A percentile compares a stretch with the other conserved stretches of the same genome.
These are phyloP conservation scores for Termitomyces sp. DNA, from an alignment of 768 basidiomycete species.

Conservation along the genomic window DNA sequence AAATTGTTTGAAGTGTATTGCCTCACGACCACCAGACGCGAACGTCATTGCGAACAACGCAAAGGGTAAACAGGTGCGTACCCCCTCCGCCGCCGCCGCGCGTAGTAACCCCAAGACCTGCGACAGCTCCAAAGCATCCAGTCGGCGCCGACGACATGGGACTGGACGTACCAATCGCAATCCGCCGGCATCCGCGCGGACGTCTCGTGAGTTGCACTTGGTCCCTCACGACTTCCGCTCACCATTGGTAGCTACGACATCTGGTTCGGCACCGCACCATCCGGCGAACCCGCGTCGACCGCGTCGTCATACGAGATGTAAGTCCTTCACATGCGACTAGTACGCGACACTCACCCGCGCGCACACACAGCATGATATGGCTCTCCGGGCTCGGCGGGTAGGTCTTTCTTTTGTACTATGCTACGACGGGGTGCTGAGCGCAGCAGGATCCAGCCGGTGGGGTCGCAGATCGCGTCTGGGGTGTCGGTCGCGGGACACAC, in stretches of 20 bases:
- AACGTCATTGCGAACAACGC: constrained; percentile 42
- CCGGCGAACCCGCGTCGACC: constrained; percentile 40
- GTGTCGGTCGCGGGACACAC: constrained; percentile 41
- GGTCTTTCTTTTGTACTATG: constrained; percentile 11
- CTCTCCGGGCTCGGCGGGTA: constrained; percentile 52
- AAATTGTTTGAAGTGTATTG: background rate
- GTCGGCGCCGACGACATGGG: constrained; percentile 46
- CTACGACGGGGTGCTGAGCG: background rate
- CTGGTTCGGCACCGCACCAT: constrained; percentile 40
- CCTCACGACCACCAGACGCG: constrained; percentile 31
- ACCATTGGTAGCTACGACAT: constrained; percentile 39
- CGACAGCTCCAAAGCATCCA: constrained; percentile 30
- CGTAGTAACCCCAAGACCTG: too few relatives aligned
- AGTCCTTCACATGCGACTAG: constrained; percentile 5
- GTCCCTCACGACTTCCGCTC: background rate
- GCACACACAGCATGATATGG: constrained; percentile 49
- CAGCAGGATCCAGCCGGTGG: constrained; percentile 49
- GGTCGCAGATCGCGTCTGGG: constrained; percentile 38
- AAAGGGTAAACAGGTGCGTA: constrained; percentile 42
- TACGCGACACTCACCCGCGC: too few relatives aligned
- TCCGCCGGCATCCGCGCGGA: constrained; percentile 47
- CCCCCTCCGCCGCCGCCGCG: background rate
- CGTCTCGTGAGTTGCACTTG: constrained; percentile 32
- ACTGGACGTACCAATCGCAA: constrained; percentile 41
- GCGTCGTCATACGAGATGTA: constrained; percentile 52